Conservation (phyloP, 2,329 filamentous ascomycete genomes). For the Cadophora gregata region DNA sequence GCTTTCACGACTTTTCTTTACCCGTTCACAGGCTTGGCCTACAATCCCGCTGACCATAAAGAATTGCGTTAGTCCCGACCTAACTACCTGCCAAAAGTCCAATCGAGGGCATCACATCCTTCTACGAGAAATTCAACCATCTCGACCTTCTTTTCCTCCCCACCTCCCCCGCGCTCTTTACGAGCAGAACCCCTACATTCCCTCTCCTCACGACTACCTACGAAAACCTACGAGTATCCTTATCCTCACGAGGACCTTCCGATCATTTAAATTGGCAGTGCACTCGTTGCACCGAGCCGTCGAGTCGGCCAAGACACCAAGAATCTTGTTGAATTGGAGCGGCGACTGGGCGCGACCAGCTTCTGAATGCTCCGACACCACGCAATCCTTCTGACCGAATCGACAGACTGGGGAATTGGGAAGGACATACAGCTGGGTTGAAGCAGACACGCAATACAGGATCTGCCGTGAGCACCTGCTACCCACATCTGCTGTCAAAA, state of each 20-base stretch:
- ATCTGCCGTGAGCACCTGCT: neutral
- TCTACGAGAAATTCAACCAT: constrained; percentile 15
- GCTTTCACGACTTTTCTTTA: constrained; percentile 1
- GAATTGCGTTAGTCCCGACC: constrained; percentile 10
- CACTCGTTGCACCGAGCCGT: neutral
- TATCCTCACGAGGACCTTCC: constrained; percentile 20
- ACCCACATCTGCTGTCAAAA: neutral
- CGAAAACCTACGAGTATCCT: constrained; percentile 5
- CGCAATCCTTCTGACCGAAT: constrained; percentile 42
- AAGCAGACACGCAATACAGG: constrained; percentile 12
- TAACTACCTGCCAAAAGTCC: neutral
- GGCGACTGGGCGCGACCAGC: constrained; percentile 56
- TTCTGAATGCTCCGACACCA: constrained; percentile 52
- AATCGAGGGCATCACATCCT: constrained; percentile 7
- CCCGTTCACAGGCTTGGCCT: constrained; percentile 1
- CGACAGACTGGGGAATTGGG: constrained; percentile 44
- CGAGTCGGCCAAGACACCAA: constrained; percentile 15
- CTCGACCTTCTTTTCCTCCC: neutral
- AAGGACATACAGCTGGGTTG: constrained; percentile 27
- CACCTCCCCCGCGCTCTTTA: constrained; percentile 2
- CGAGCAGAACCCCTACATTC: neutral
- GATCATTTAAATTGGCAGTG: constrained; percentile 14
- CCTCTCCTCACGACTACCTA: neutral
- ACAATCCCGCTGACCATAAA: constrained; percentile 16
- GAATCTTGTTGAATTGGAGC: constrained; percentile 41